Percentiles rank a stretch among this genome's conserved stretches.
Conservation (phyloP, 495 filamentous ascomycete species). For the Amniculicola lignicola region DNA sequence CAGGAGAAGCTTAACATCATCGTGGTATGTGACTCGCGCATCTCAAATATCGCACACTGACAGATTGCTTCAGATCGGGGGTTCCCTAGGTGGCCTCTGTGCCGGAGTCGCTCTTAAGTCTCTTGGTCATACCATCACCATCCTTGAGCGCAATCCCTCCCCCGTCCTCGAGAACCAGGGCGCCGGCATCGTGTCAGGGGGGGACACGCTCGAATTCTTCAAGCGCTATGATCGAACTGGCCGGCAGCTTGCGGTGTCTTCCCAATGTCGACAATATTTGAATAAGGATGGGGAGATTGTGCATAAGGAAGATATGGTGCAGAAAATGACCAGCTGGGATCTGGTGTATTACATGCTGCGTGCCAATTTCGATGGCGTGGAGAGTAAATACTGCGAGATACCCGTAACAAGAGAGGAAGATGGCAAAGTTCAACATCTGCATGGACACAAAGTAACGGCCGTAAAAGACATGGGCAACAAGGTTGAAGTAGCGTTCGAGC, state of each 20-base stretch:
- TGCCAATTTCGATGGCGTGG: constrained; percentile 54
- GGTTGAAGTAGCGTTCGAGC: constrained; percentile 44
- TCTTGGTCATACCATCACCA: constrained; percentile 45
- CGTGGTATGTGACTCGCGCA: constrained; percentile 5
- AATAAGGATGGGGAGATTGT: constrained; percentile 21
- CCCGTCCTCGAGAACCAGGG: constrained; percentile 49
- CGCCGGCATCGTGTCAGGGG: constrained; percentile 49
- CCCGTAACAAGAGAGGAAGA: constrained; percentile 36
- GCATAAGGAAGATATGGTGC: constrained; percentile 25
- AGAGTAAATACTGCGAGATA: constrained; percentile 16
- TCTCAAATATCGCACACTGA: not conserved
- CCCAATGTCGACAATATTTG: constrained; percentile 21
- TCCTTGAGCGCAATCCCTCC: constrained; percentile 46
- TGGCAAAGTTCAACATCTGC: constrained; percentile 45
- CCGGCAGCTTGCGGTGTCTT: constrained; percentile 13
- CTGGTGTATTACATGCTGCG: constrained; percentile 53
- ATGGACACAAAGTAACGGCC: constrained; percentile 49
- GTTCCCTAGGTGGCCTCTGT: constrained; percentile 24
- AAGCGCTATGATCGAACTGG: constrained; percentile 22
- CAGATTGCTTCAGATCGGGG: constrained; percentile 17
- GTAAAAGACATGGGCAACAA: constrained; percentile 43
- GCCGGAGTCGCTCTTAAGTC: constrained; percentile 49
- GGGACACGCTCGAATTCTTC: constrained; percentile 26
- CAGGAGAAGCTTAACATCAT: constrained; percentile 21
- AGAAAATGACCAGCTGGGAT: constrained; percentile 50